A percentile compares a stretch with the other conserved stretches of the same genome.
phyloP scores from a whole-genome alignment of 2,329 filamentous ascomycete species.

The Graphiopsis chlorocephala region DNA sequence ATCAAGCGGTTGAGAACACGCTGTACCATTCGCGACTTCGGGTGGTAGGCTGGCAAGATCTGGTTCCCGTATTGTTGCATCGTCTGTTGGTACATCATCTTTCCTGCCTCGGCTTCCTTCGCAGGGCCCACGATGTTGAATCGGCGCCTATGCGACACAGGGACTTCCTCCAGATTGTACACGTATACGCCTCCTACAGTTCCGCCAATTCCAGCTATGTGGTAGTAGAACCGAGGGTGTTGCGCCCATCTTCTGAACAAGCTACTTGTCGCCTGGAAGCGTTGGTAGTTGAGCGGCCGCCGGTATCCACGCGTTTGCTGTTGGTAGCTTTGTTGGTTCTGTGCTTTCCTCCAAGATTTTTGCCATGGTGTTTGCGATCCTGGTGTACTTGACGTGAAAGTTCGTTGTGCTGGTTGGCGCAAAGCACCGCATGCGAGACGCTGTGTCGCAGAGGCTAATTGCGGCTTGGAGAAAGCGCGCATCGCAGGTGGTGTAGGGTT shows the following conservation, averaged over 20 bases:
- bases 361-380: conserved; percentile 17
- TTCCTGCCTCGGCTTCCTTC: conserved; percentile 53
- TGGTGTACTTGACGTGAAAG: conserved; percentile 10
- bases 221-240: conserved; percentile 47
- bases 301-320: conserved; percentile 23
- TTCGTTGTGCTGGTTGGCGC: conserved; percentile 9
- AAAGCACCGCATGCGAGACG: neutral
- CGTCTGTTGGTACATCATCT: conserved; percentile 56
- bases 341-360: conserved; percentile 7
- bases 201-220: conserved; percentile 43
- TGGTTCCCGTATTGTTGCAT: conserved; percentile 53
- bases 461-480: neutral
- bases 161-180: conserved; percentile 68
- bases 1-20: conserved; percentile 66
- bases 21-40: conserved; percentile 55
- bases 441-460: neutral
- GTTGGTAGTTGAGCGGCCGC: conserved; percentile 33
- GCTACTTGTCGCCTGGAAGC: conserved; percentile 27
- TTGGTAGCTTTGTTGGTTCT: conserved; percentile 1
- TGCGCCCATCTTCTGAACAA: conserved; percentile 39
- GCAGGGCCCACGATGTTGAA: conserved; percentile 67
- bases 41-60: conserved; percentile 61
- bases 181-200: conserved; percentile 59
- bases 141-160: conserved; percentile 60
- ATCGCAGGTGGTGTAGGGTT: neutral